A percentile compares a stretch with the other conserved stretches of the same genome.
These are phyloP conservation scores for Eutrema salsugineum DNA, from an alignment of 441 rosid species.

Conservation along the genomic window DNA sequence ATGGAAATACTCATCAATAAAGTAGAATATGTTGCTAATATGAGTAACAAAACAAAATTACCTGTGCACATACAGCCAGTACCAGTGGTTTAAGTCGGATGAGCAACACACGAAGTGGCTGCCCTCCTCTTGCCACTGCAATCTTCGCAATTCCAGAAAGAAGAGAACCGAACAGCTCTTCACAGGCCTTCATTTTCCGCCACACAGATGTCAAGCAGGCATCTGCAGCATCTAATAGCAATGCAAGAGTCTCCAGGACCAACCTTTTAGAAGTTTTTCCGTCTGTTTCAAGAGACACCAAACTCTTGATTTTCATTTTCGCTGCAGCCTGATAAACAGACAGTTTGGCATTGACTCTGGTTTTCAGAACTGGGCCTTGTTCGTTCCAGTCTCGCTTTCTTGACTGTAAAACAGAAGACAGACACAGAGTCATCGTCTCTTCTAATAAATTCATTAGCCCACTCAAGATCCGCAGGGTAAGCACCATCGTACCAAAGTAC, in stretches of 20 bases:
- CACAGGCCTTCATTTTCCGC: conserved; percentile 89
- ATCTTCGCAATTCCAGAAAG: conserved; percentile 83
- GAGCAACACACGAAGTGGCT: conserved; percentile 83
- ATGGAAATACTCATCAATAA: conserved; percentile 3
- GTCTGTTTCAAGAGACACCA: conserved; percentile 75
- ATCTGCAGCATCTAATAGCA: conserved; percentile 87
- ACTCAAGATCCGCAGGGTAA: neutral
- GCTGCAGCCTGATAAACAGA: conserved; percentile 87
- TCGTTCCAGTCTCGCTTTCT: conserved; percentile 96
- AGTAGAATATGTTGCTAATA: neutral
- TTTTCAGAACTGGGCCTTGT: conserved; percentile 76
- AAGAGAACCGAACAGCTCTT: conserved; percentile 80
- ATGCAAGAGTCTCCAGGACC: conserved; percentile 84
- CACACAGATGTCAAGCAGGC: conserved; percentile 89
- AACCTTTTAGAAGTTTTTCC: conserved; percentile 82
- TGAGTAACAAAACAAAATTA: conserved; percentile 25
- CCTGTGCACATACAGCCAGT: conserved; percentile 90
- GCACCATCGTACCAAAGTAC: neutral
- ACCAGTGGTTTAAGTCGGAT: conserved; percentile 93
- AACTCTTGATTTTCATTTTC: conserved; percentile 72
- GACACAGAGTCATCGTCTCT: conserved; percentile 19
- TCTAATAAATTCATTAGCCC: conserved; percentile 4
- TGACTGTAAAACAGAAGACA: conserved; percentile 51
- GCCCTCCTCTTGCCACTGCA: conserved; percentile 89
- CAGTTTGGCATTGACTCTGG: conserved; percentile 79